A percentile compares a stretch with the other conserved stretches of the same genome.
phyloP scores from a whole-genome alignment of 495 filamentous ascomycete species.

The Podospora australis region DNA sequence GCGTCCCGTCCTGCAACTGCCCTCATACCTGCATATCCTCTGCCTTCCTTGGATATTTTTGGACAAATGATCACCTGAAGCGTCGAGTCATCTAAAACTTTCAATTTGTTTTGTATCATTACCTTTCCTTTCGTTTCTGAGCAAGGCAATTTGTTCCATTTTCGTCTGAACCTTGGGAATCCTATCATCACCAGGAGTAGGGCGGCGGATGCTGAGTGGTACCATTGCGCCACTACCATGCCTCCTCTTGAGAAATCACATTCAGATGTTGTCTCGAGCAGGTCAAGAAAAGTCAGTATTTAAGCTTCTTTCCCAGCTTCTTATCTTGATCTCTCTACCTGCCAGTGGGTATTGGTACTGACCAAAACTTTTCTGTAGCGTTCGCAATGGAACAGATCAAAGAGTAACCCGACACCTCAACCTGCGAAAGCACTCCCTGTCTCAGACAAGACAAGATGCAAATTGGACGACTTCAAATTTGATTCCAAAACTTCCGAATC shows the following conservation, averaged over 20 bases:
- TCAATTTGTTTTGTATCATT: too few species aligned
- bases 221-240: background rate
- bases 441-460: slow-evolving; percentile 43
- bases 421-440: slow-evolving; percentile 32
- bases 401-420: slow-evolving; percentile 36
- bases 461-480: slow-evolving; percentile 45
- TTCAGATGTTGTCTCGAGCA: background rate
- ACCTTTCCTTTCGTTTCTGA: too few species aligned
- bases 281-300: background rate
- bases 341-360: background rate
- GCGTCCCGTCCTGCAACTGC: too few species aligned
- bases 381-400: slow-evolving; percentile 44
- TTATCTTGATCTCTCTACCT: slow-evolving; percentile 1
- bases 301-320: background rate
- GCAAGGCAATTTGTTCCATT: too few species aligned
- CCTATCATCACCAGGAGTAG: too few species aligned
- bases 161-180: too few species aligned
- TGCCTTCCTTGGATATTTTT: too few species aligned
- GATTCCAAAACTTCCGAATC: slow-evolving; percentile 8
- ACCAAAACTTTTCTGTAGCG: slow-evolving; percentile 17
- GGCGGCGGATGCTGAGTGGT: too few species aligned
- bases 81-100: too few species aligned
- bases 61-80: too few species aligned
- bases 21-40: too few species aligned
- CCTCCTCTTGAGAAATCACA: background rate